A percentile compares a stretch with the other conserved stretches of the same genome.
phyloP scores from a whole-genome alignment of 2,329 filamentous ascomycete genomes.

The Calonectria hawksworthii region DNA sequence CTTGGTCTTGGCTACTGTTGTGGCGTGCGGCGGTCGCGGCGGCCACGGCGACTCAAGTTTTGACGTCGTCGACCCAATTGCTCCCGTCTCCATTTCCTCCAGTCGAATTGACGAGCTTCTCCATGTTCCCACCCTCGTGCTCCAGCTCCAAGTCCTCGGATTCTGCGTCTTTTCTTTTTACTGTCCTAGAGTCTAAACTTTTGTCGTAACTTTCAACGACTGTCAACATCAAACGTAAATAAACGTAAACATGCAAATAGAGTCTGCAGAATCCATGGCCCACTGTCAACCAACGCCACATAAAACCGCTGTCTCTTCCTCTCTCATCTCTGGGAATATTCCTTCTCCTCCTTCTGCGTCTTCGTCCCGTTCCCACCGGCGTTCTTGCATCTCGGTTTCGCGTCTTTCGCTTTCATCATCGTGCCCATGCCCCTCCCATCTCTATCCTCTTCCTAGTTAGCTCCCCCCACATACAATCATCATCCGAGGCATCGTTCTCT shows the following conservation, averaged over 20 bases:
- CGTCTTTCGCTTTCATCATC: conserved; percentile 13
- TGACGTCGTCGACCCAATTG: conserved; percentile 20
- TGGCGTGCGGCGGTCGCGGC: conserved; percentile 14
- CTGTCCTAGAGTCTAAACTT: conserved; percentile 5
- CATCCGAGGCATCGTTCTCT: conserved; percentile 18
- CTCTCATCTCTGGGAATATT: not conserved
- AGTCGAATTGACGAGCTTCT: not conserved
- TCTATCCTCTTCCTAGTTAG: conserved; percentile 11
- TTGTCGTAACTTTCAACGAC: conserved; percentile 9
- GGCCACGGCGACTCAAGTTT: conserved; percentile 16
- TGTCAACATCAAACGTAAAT: conserved; percentile 15
- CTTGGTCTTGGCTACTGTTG: conserved; percentile 7
- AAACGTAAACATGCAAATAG: conserved; percentile 12
- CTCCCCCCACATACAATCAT: conserved; percentile 20
- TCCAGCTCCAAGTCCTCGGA: conserved; percentile 16
- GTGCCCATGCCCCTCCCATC: conserved; percentile 8
- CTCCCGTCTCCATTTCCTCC: conserved; percentile 6
- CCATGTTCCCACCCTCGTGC: conserved; percentile 11
- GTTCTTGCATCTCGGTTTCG: conserved; percentile 10
- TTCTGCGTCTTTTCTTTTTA: conserved; percentile 5
- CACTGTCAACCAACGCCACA: conserved; percentile 7
- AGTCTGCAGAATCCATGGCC: conserved; percentile 6
- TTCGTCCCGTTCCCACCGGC: not conserved
- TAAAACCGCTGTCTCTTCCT: not conserved
- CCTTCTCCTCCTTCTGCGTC: not conserved